Evolutionary conservation across 2,329 filamentous ascomycete genomes (phyloP), one percentile per base, ranked within the genome.

Genomic region (Achaetomium macrosporum): DNA sequence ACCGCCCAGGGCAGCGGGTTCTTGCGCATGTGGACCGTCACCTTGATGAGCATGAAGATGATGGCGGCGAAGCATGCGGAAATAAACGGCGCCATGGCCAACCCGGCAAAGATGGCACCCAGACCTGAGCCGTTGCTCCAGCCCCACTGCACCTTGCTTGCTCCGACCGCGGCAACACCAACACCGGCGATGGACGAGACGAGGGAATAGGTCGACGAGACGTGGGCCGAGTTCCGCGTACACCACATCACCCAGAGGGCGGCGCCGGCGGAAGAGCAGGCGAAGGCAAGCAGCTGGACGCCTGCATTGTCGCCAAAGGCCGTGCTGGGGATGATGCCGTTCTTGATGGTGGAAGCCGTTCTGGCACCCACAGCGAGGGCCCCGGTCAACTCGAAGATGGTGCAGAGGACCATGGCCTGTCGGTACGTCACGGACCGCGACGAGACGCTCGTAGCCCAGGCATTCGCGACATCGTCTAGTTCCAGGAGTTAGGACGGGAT

Each of bases 191-290:
- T 76, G 53, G 83, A 77, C 0, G 83, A 86, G 64, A 87, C 79
- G 50, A 88, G 77, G 0, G 84, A 86, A 74, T 87, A 86, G 25
- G 84, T 87, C 0, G 84, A 86, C 87, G 86, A 53, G 16, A 53
- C 51, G 42, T 53, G 51, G 54, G 84, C 83, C 4, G 83, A 86
- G 75, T 89, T 76, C 43, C 77, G 75, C 1, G 85, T 90, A 68
- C 85, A 89, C 84, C 85, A 89, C 84, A 88, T 89, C 43, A 90
- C 84, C 85, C 86, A 90, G 10, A 76, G 73, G 1, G 84, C 82
- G 46, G 84, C 83, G 61, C 76, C 84, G 15, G 82, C 82, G 0
- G 82, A 74, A 20, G 82, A 81, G 56, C 80, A 84, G 31, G 81
- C 78, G 64, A 85, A 84, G 51, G 83, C 84, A 46, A 87, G 75